Percentiles rank a stretch among this genome's conserved stretches.
Evolutionary conservation across 2,329 filamentous ascomycete genomes (phyloP).

Genomic region (Clarireedia hainanense): DNA sequence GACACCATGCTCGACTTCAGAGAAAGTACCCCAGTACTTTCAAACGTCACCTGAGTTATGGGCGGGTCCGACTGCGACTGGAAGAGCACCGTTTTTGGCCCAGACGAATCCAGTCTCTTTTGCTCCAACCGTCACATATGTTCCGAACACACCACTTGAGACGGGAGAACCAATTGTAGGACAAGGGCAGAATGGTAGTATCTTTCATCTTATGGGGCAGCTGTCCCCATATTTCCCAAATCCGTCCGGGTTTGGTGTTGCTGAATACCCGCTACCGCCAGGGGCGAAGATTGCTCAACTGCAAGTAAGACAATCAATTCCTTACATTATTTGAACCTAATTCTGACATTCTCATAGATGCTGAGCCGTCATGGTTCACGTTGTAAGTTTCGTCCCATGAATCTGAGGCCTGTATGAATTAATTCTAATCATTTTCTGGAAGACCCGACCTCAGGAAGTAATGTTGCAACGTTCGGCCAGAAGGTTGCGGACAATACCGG

Average conservation of each 20-base stretch:
- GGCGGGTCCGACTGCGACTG: constrained; percentile 63
- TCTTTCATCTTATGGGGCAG: constrained; percentile 64
- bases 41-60: constrained; percentile 53
- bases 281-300: constrained; percentile 64
- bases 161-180: constrained; percentile 61
- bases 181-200: constrained; percentile 50
- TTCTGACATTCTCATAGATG: constrained; percentile 42
- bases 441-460: constrained; percentile 49
- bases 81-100: constrained; percentile 60
- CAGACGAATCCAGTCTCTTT: constrained; percentile 63
- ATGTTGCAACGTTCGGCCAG: constrained; percentile 46
- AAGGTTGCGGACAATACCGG: constrained; percentile 48
- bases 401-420: no score
- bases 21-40: constrained; percentile 52
- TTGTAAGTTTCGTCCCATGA: constrained; percentile 35
- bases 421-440: no score
- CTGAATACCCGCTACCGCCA: constrained; percentile 60
- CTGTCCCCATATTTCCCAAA: constrained; percentile 64
- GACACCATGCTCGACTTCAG: not conserved
- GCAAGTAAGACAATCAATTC: constrained; percentile 30
- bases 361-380: constrained; percentile 65
- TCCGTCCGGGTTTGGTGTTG: constrained; percentile 60
- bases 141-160: constrained; percentile 63
- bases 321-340: not conserved
- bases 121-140: constrained; percentile 47